Percentiles rank a stretch among this genome's conserved stretches.
phyloP scores from a whole-genome alignment of 805 yeast species.

The Saccharomyces paradoxus region DNA sequence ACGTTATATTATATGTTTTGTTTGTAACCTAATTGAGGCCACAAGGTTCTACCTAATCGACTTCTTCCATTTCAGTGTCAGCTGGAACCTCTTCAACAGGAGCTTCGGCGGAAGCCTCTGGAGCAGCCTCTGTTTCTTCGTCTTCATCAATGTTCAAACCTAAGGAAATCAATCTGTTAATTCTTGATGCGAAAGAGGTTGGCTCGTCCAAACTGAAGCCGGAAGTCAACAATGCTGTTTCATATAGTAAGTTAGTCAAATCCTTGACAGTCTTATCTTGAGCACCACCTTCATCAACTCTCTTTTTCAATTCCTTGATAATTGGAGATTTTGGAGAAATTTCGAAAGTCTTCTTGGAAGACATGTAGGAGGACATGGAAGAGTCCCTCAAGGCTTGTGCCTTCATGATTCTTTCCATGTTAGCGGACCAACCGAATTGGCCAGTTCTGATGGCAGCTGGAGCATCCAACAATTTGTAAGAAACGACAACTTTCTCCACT shows the following conservation, averaged over 20 bases:
- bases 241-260: conserved; percentile 90
- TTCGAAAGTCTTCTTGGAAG: conserved; percentile 98
- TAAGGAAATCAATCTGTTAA: conserved; percentile 93
- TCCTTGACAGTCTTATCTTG: conserved; percentile 98
- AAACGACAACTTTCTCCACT: conserved; percentile 98
- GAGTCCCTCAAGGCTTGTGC: conserved; percentile 99
- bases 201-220: conserved; percentile 99
- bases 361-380: conserved; percentile 98
- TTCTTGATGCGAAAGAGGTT: conserved; percentile 92
- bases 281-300: conserved; percentile 95
- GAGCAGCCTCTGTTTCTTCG: conserved; percentile 38
- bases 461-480: conserved; percentile 93
- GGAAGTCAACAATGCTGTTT: conserved; percentile 95
- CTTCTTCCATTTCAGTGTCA: conserved; percentile 98
- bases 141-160: conserved; percentile 97
- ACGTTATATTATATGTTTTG: not conserved
- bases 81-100: conserved; percentile 52
- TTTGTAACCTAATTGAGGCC: not conserved
- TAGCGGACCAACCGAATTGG: conserved; percentile 99
- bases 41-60: conserved; percentile 50
- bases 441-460: conserved; percentile 99
- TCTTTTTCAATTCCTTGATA: conserved; percentile 89
- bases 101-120: conserved; percentile 34
- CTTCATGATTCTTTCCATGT: conserved; percentile 99
- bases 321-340: conserved; percentile 94